A percentile compares a stretch with the other conserved stretches of the same genome.
Evolutionary conservation across 2,329 filamentous ascomycete species (phyloP).

Genomic region (Tolypocladium sp.): DNA sequence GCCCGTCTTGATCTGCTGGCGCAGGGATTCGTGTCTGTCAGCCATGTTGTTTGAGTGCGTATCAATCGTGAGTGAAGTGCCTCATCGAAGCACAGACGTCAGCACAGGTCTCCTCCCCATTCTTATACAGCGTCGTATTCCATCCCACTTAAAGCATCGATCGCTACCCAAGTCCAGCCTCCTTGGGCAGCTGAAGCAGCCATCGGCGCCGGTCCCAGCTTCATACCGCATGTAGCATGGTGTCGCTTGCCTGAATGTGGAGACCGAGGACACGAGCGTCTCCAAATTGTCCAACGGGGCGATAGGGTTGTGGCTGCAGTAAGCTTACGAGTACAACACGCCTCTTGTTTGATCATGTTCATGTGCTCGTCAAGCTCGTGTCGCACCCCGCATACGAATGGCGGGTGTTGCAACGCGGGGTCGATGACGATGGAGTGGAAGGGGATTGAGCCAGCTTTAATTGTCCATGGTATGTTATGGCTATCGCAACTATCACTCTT

Average conservation of each 20-base stretch:
- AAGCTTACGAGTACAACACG: background rate
- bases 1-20: constrained; percentile 12
- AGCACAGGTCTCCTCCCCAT: background rate
- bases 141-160: too few species aligned
- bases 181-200: background rate
- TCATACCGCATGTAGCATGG: background rate
- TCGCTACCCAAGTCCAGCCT: background rate
- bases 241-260: background rate
- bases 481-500: too few species aligned
- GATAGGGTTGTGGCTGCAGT: background rate
- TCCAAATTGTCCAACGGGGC: background rate
- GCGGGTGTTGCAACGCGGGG: too few species aligned
- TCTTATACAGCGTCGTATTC: background rate
- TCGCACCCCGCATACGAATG: too few species aligned
- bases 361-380: too few species aligned
- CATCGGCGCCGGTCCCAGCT: background rate
- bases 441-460: too few species aligned
- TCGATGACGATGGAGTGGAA: too few species aligned
- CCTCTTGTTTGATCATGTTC: too few species aligned
- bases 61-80: background rate
- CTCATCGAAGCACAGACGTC: background rate
- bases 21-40: constrained; percentile 6
- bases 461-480: too few species aligned
- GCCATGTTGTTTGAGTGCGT: background rate
- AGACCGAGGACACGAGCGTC: background rate